Evolutionary conservation across 2,329 filamentous ascomycete species (phyloP), one percentile per base, ranked within the genome.

Genomic region (Pestalotiopsis sp.): DNA sequence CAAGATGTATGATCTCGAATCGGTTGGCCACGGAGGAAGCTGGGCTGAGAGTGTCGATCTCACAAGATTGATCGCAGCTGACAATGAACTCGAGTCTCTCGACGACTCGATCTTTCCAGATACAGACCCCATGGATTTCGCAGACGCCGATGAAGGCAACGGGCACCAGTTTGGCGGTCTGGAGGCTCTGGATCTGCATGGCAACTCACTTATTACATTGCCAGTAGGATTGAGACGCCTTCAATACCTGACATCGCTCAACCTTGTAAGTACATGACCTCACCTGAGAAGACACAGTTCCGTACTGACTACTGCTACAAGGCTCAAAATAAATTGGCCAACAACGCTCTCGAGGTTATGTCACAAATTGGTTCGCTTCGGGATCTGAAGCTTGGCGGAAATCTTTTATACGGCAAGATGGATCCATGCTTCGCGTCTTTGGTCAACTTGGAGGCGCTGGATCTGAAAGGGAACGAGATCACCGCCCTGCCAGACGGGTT

Each of bases 41-140:
- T 98, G 96, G 96, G 94, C 94, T 1, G 95, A 98, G 78, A 91
- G 92, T 68, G 93, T 98, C 11, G 95, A 98, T 75, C 81, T 98
- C 59, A 92, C 91, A 0, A 89, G 92, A 69, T 89, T 98, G 63
- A 88, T 96, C 71, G 94, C 92, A 5, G 94, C 95, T 9, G 94
- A 97, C 75, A 98, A 99, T 75, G 93, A 97, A 74, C 79, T 99
- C 61, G 89, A 93, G 73, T 83, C 84, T 39, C 84, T 98, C 40
- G 87, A 89, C 2, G 92, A 96, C 20, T 81, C 84, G 1, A 83
- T 94, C 20, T 98, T 98, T 73, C 94, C 95, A 0, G 94, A 98
- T 73, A 79, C 85, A 22, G 83, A 84, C 44, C 84, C 87, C 0
- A 82, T 84, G 10, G 83, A 87, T 20, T 78, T 89, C 52, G 84